Conservation (phyloP, 345 rosid genomes). For the Dipteronia sinensis region DNA sequence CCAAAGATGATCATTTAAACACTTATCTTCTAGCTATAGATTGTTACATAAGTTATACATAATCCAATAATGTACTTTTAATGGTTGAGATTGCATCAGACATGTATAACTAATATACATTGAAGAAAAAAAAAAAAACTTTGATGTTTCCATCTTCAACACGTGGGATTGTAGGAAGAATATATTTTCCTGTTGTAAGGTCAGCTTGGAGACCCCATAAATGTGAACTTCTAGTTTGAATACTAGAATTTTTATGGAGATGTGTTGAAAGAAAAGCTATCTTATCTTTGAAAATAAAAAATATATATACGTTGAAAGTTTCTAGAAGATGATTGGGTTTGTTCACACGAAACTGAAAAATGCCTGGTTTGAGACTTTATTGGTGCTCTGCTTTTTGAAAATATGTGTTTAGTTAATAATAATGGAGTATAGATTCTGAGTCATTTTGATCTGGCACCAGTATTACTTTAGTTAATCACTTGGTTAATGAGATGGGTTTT, state of each 20-base stretch:
- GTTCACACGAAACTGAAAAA: slow-evolving; percentile 3
- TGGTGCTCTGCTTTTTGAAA: slow-evolving; percentile 6
- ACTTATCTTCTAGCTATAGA: no score
- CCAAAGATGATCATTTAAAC: no score
- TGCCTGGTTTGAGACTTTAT: slow-evolving; percentile 3
- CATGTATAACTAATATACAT: no score
- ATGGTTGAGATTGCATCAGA: not conserved
- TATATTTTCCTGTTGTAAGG: not conserved
- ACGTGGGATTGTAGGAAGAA: not conserved
- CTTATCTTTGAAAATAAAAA: not conserved
- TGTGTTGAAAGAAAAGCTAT: not conserved
- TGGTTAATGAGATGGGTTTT: not conserved
- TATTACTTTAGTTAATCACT: not conserved
- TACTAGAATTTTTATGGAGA: not conserved
- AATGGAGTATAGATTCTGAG: slow-evolving; percentile 13
- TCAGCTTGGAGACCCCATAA: not conserved
- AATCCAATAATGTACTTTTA: no score
- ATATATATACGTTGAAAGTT: not conserved
- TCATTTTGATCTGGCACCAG: slow-evolving; percentile 1
- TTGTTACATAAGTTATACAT: not conserved
- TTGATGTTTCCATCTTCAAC: no score
- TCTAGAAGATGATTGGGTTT: not conserved
- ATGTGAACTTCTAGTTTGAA: not conserved
- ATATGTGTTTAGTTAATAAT: not conserved
- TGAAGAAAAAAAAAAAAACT: no score